Conservation (phyloP, 495 filamentous ascomycete species). For the Astrothelium subdiscretum region DNA sequence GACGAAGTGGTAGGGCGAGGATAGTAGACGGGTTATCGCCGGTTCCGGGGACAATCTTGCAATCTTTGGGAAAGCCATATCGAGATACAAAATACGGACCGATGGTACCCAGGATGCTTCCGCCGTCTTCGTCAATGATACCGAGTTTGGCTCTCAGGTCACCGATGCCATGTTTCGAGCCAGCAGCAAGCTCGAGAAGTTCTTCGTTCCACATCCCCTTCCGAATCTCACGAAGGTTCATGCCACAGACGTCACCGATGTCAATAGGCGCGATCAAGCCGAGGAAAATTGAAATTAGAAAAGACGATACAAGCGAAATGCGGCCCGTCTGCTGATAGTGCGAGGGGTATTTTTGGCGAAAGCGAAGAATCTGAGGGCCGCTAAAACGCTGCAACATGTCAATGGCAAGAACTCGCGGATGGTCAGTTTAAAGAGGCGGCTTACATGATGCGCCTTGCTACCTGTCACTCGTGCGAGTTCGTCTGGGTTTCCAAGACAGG, state of each 20-base stretch:
- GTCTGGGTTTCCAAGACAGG: constrained; percentile 49
- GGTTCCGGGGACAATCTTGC: constrained; percentile 72
- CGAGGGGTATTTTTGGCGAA: constrained; percentile 64
- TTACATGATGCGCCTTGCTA: constrained; percentile 87
- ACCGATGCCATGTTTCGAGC: constrained; percentile 46
- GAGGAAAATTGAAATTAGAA: constrained; percentile 83
- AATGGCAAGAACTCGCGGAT: neutral
- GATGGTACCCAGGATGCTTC: constrained; percentile 61
- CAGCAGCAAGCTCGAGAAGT: constrained; percentile 67
- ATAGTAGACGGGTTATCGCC: constrained; percentile 96
- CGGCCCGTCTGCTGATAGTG: constrained; percentile 69
- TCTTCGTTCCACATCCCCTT: constrained; percentile 58
- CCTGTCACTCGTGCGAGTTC: constrained; percentile 68
- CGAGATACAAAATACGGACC: constrained; percentile 62
- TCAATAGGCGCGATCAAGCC: constrained; percentile 80
- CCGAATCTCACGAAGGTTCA: constrained; percentile 92
- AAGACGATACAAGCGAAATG: constrained; percentile 90
- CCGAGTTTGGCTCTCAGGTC: constrained; percentile 73
- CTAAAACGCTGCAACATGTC: constrained; percentile 64
- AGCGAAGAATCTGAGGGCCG: constrained; percentile 89
- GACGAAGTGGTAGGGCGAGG: constrained; percentile 71
- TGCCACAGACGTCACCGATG: constrained; percentile 89
- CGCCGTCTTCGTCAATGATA: constrained; percentile 65
- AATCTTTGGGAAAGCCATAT: constrained; percentile 66
- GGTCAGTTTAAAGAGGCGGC: neutral